phyloP scores from a whole-genome alignment of 163 green algal genomes.

The Scenedesmus sp. region DNA sequence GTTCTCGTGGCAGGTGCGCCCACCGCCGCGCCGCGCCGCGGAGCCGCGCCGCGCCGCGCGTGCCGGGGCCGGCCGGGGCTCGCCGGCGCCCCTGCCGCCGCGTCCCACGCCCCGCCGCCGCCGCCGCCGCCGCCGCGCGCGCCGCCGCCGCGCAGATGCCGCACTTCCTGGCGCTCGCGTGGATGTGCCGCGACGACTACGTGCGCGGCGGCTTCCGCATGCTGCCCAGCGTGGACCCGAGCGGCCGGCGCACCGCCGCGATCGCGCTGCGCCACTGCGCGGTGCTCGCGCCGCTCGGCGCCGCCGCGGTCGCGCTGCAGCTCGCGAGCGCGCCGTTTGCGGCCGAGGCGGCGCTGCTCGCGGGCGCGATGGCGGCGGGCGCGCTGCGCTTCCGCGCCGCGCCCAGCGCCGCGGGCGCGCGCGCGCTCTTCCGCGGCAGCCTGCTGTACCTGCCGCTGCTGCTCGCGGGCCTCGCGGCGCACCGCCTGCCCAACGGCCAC shows the following conservation, averaged over 20 bases:
- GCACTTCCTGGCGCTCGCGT: slow-evolving; percentile 99
- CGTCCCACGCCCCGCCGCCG: too few relatives aligned
- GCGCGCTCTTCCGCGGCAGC: slow-evolving; percentile 87
- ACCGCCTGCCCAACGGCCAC: slow-evolving; percentile 64
- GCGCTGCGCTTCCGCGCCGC: slow-evolving; percentile 69
- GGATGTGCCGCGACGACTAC: slow-evolving; percentile 95
- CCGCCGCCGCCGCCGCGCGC: too few relatives aligned
- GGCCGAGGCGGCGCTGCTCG: slow-evolving; percentile 74
- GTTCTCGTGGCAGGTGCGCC: slow-evolving; percentile 92
- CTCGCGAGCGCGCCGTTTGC: slow-evolving; percentile 62
- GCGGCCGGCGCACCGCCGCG: slow-evolving; percentile 82
- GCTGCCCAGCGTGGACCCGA: slow-evolving; percentile 87
- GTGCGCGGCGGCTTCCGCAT: slow-evolving; percentile 92
- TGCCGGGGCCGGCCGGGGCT: too few relatives aligned
- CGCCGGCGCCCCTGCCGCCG: too few relatives aligned
- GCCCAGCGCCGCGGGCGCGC: slow-evolving; percentile 65
- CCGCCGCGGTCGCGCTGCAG: slow-evolving; percentile 13
- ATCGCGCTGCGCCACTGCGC: slow-evolving; percentile 89
- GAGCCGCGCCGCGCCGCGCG: too few relatives aligned
- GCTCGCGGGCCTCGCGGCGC: slow-evolving; percentile 83
- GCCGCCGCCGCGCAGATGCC: slow-evolving; percentile 80
- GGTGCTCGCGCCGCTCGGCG: slow-evolving; percentile 87
- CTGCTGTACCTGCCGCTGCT: slow-evolving; percentile 93
- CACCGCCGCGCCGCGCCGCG: too few relatives aligned
- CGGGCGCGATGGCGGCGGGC: slow-evolving; percentile 55